A percentile compares a stretch with the other conserved stretches of the same genome.
These are phyloP conservation scores for Isoetes engelmannii DNA, from an alignment of 83 land plant species.

Conservation along the genomic window DNA sequence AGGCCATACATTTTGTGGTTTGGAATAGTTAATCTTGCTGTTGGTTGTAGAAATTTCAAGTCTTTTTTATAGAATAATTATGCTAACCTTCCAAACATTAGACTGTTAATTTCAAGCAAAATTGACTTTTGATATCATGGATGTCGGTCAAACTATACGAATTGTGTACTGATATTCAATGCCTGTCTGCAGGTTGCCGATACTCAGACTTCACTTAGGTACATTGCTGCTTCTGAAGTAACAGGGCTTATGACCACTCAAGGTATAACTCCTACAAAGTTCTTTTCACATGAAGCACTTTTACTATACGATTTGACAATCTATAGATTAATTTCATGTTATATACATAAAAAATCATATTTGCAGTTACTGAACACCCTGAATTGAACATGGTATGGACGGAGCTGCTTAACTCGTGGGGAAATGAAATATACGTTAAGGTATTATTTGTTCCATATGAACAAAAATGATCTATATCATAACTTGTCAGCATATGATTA, in stretches of 20 bases:
- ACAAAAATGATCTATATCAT: background rate
- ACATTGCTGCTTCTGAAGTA: conserved; percentile 66
- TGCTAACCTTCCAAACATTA: too few relatives aligned
- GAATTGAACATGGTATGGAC: conserved; percentile 87
- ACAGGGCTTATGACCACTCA: conserved; percentile 92
- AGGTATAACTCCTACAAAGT: conserved; percentile 29
- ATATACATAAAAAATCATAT: background rate
- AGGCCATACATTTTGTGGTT: background rate
- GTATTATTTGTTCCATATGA: conserved; percentile 28
- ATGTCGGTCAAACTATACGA: too few relatives aligned
- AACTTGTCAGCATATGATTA: background rate
- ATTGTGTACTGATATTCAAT: background rate
- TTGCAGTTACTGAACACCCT: conserved; percentile 62
- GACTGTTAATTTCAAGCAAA: too few relatives aligned
- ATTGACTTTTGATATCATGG: too few relatives aligned
- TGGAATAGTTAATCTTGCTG: background rate
- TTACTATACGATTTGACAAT: background rate
- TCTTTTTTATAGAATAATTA: too few relatives aligned
- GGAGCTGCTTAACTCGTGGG: conserved; percentile 83
- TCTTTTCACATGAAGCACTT: background rate
- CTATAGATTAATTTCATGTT: background rate
- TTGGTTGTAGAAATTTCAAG: background rate
- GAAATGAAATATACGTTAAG: conserved; percentile 90
- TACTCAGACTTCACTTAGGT: conserved; percentile 57
- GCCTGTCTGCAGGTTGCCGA: conserved; percentile 45